These are phyloP conservation scores for Penicillium sp. DNA, from an alignment of 2,329 filamentous ascomycete genomes.

Conservation along the genomic window DNA sequence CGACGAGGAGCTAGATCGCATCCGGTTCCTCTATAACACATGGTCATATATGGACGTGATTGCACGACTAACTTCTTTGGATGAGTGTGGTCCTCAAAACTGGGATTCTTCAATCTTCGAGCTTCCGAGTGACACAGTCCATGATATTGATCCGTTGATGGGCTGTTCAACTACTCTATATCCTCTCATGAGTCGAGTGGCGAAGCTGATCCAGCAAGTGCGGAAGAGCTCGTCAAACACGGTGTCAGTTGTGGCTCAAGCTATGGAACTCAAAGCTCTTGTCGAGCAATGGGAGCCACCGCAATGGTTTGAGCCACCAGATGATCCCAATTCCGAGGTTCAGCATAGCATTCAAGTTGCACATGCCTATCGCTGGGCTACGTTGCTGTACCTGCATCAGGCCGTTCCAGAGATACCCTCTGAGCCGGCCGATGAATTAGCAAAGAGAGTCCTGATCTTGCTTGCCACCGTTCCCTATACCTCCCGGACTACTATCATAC, in stretches of 20 bases:
- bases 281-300: slow-evolving; percentile 64
- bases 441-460: slow-evolving; percentile 61
- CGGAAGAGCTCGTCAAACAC: slow-evolving; percentile 57
- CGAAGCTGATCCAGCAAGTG: slow-evolving; percentile 64
- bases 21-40: slow-evolving; percentile 68
- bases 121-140: slow-evolving; percentile 46
- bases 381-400: slow-evolving; percentile 65
- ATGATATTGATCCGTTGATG: slow-evolving; percentile 69
- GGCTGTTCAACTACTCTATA: slow-evolving; percentile 68
- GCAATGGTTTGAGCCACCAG: slow-evolving; percentile 58
- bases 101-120: slow-evolving; percentile 42
- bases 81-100: slow-evolving; percentile 56
- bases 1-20: slow-evolving; percentile 53
- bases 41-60: slow-evolving; percentile 76
- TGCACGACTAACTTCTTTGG: slow-evolving; percentile 63
- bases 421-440: slow-evolving; percentile 56
- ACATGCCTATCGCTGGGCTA: slow-evolving; percentile 66
- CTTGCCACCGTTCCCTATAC: slow-evolving; percentile 63
- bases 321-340: slow-evolving; percentile 63
- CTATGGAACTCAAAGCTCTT: slow-evolving; percentile 60
- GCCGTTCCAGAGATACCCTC: slow-evolving; percentile 68
- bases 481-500: slow-evolving; percentile 65
- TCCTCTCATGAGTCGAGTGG: slow-evolving; percentile 65
- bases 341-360: slow-evolving; percentile 66
- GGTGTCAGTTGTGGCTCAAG: slow-evolving; percentile 61